phyloP scores from a whole-genome alignment of 139 green algal genomes.

The Nannochloris sp. region DNA sequence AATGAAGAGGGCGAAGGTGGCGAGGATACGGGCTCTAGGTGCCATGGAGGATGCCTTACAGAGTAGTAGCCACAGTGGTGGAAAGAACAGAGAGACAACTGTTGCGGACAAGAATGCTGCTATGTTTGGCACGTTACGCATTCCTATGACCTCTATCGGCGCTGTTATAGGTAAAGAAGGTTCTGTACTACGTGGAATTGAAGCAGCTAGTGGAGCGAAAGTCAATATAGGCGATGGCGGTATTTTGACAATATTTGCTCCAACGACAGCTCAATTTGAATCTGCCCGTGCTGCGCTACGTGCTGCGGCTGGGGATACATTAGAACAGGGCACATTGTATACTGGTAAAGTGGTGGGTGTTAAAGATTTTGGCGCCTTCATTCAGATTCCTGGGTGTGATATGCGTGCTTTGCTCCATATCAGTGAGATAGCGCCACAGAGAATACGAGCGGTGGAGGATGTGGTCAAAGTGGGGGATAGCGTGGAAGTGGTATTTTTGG shows the following conservation, averaged over 20 bases:
- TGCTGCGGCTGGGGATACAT: constrained; percentile 22
- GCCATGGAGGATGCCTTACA: constrained; percentile 35
- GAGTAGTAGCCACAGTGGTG: background rate
- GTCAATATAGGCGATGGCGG: constrained; percentile 29
- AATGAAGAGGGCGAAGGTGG: constrained; percentile 22
- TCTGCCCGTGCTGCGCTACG: constrained; percentile 16
- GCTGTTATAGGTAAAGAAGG: constrained; percentile 43
- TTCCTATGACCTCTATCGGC: constrained; percentile 32
- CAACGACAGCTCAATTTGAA: constrained; percentile 14
- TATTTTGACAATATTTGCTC: constrained; percentile 35
- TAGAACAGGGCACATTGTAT: constrained; percentile 29
- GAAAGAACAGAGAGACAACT: constrained; percentile 3
- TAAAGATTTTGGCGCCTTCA: constrained; percentile 15
- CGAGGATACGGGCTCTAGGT: constrained; percentile 25
- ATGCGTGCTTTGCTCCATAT: constrained; percentile 50
- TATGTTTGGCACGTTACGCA: constrained; percentile 16
- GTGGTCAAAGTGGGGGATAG: constrained; percentile 33
- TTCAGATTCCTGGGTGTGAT: constrained; percentile 4
- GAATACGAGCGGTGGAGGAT: constrained; percentile 31
- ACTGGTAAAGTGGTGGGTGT: background rate
- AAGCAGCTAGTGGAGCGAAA: constrained; percentile 20
- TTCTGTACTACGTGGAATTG: constrained; percentile 32
- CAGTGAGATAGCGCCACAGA: constrained; percentile 27
- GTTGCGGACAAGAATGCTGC: background rate
- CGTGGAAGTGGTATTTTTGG: constrained; percentile 46